Evolutionary conservation across 331 rosid species (phyloP).

Genomic region (Spiraea crenata): DNA sequence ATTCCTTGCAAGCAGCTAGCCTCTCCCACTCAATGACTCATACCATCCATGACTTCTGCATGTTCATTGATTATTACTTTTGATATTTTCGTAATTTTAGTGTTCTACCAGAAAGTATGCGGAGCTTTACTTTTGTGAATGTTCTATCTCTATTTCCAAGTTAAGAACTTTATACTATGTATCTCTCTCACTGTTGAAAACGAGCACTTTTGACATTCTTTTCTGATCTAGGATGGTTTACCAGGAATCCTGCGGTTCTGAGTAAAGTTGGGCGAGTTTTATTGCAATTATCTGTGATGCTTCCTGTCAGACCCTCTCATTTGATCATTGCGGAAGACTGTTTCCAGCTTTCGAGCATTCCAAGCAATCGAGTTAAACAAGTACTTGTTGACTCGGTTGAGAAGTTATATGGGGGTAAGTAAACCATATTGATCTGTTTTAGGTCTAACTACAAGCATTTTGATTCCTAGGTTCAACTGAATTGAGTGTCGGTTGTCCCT

Average conservation of each 20-base stretch:
- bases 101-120: not conserved
- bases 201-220: constrained; percentile 28
- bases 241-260: constrained; percentile 70
- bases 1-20: not conserved
- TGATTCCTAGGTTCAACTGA: not conserved
- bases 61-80: not conserved
- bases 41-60: not conserved
- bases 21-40: not conserved
- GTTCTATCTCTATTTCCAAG: not conserved
- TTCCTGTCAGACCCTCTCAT: constrained; percentile 44
- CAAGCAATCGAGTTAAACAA: constrained; percentile 36
- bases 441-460: not conserved
- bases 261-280: constrained; percentile 61
- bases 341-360: constrained; percentile 66
- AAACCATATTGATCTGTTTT: constrained; percentile 5
- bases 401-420: constrained; percentile 74
- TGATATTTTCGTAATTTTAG: not conserved
- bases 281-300: constrained; percentile 40
- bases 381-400: constrained; percentile 47
- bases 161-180: not conserved
- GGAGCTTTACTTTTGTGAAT: not conserved
- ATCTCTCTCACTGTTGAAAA: not conserved
- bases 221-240: constrained; percentile 84
- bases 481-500: not conserved
- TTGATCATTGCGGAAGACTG: constrained; percentile 85